These are phyloP conservation scores for Pyrenophora tritici-repentis DNA, from an alignment of 2,329 filamentous ascomycete genomes.

Conservation along the genomic window DNA sequence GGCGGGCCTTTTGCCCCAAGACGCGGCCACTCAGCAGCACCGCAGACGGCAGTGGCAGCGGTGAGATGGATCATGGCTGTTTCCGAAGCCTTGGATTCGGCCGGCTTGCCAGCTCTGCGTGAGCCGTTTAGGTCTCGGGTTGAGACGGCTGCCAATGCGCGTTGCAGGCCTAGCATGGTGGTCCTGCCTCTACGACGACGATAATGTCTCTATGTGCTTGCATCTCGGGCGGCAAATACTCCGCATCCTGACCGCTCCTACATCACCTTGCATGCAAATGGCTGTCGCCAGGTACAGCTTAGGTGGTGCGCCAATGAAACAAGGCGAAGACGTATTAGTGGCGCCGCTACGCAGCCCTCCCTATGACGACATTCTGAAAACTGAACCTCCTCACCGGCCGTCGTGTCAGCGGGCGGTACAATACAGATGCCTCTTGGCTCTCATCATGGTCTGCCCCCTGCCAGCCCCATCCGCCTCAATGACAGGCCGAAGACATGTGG, in stretches of 20 bases:
- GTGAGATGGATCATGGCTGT: constrained; percentile 28
- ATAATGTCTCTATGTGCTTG: not conserved
- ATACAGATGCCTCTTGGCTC: constrained; percentile 30
- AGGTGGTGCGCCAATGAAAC: constrained; percentile 22
- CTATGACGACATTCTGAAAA: constrained; percentile 18
- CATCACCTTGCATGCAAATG: constrained; percentile 26
- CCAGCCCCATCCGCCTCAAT: constrained; percentile 16
- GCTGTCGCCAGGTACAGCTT: constrained; percentile 20
- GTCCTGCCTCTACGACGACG: too few species aligned
- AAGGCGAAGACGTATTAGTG: constrained; percentile 7
- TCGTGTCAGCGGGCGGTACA: constrained; percentile 26
- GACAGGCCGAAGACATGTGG: constrained; percentile 20
- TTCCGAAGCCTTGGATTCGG: constrained; percentile 13
- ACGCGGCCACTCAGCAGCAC: constrained; percentile 28
- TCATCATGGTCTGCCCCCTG: constrained; percentile 28
- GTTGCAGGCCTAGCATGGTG: too few species aligned
- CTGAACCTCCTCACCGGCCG: constrained; percentile 9
- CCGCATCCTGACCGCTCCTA: constrained; percentile 22
- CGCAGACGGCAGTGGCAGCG: too few species aligned
- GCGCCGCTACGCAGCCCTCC: not conserved
- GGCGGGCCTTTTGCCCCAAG: constrained; percentile 19
- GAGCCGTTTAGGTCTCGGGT: not conserved
- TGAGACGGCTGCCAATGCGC: too few species aligned
- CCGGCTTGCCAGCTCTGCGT: constrained; percentile 16
- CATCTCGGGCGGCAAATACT: constrained; percentile 14